Conservation (phyloP, 495 filamentous ascomycete genomes). For the Podospora tetraspora region DNA sequence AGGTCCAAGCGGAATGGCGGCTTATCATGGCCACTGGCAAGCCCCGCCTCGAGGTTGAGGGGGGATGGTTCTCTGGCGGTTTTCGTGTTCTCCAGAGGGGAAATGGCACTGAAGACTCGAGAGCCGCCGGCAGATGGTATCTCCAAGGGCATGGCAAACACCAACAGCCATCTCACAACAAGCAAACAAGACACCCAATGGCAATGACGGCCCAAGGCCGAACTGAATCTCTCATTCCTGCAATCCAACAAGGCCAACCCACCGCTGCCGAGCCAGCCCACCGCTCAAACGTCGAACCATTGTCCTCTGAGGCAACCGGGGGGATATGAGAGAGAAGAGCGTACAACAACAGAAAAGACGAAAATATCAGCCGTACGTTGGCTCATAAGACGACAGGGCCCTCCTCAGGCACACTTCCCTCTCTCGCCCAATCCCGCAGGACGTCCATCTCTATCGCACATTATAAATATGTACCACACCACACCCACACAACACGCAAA, state of each 20-base stretch:
- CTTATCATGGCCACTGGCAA: neutral
- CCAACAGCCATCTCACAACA: neutral
- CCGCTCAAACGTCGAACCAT: neutral
- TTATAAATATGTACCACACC: constrained; percentile 10
- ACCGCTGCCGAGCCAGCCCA: neutral
- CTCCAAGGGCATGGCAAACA: neutral
- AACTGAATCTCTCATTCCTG: neutral
- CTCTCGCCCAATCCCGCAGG: neutral
- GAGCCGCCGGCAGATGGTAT: no score
- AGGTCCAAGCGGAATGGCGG: constrained; percentile 11
- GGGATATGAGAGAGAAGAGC: neutral
- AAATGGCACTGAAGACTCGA: neutral
- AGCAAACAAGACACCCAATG: neutral
- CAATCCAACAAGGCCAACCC: constrained; percentile 4
- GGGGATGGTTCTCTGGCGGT: neutral
- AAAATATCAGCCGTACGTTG: constrained; percentile 5
- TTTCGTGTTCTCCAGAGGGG: neutral
- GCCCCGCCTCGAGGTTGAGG: neutral
- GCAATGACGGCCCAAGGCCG: neutral
- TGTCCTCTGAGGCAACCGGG: neutral
- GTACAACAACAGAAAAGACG: neutral
- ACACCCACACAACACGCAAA: neutral
- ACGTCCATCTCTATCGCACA: constrained; percentile 7
- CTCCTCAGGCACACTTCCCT: neutral
- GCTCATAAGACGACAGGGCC: neutral